phyloP scores from a whole-genome alignment of 2,329 filamentous ascomycete species.

The Aspergillus persii region DNA sequence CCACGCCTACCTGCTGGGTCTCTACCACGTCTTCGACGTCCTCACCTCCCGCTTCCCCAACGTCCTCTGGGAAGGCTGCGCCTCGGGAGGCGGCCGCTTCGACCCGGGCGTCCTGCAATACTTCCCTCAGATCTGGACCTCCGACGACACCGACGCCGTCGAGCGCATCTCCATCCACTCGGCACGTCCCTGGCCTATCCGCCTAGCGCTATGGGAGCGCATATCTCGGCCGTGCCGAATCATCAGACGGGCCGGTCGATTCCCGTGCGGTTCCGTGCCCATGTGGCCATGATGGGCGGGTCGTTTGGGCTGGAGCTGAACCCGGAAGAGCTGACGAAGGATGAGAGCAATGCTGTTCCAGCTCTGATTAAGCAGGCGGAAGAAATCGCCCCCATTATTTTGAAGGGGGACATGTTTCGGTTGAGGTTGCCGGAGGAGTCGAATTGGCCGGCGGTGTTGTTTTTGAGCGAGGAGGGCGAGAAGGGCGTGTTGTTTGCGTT shows the following conservation, averaged over 20 bases:
- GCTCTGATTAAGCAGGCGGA: constrained; percentile 55
- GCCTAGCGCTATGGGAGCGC: constrained; percentile 63
- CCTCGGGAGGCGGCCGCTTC: constrained; percentile 63
- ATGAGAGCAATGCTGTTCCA: constrained; percentile 56
- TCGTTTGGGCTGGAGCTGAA: constrained; percentile 65
- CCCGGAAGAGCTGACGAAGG: constrained; percentile 50
- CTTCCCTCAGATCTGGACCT: constrained; percentile 66
- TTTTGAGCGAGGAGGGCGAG: constrained; percentile 52
- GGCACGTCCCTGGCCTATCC: constrained; percentile 64
- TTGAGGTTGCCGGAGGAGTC: constrained; percentile 57
- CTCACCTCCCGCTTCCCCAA: constrained; percentile 60
- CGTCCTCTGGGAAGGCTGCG: constrained; percentile 66
- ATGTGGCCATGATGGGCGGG: constrained; percentile 68
- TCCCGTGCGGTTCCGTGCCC: constrained; percentile 59
- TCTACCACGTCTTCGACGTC: constrained; percentile 62
- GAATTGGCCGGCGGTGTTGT: constrained; percentile 63
- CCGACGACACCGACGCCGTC: constrained; percentile 63
- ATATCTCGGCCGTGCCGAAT: constrained; percentile 62
- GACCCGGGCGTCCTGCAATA: constrained; percentile 63
- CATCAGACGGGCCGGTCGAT: constrained; percentile 55
- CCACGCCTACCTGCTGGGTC: constrained; percentile 62
- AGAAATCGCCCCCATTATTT: constrained; percentile 58
- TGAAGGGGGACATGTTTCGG: constrained; percentile 60
- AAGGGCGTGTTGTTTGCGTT: constrained; percentile 60
- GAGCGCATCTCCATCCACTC: constrained; percentile 60